Base-by-base conservation (phyloP, 805 yeast species). In the Lachancea meyersii region DNA sequence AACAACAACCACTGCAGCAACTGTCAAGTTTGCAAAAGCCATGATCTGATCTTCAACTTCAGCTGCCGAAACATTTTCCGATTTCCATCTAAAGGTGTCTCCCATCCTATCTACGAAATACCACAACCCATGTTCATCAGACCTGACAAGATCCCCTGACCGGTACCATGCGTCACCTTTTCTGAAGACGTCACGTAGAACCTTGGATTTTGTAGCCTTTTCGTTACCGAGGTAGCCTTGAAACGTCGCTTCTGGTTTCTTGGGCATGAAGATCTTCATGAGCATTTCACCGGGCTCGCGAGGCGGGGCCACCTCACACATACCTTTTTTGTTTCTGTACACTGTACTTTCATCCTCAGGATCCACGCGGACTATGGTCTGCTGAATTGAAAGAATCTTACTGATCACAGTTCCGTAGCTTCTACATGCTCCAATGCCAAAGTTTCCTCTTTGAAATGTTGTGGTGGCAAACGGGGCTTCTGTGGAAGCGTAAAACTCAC, bases 21-120 rank as follows among this genome's bases (percentile, higher is more conserved):
- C 67, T 4, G 37, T 40, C 13, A 58, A 50, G 16, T 52, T 52
- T 19, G 61, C 66, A 22, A 67, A 60, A 4, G 65, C 45, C 38
- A 68, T 59, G 22, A 85, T 63, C 57, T 79, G 81, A 57, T 82
- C 84, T 59, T 91, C 97, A 31, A 89, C 96, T 66, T 89, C 97
- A 26, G 89, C 81, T 11, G 97, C 88, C 14, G 93, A 80, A 9
- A 91, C 96, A 61, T 89, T 89, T 66, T 89, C 97, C 2, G 95
- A 83, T 67, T 87, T 91, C 97, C 97, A 89, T 53, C 97, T 73
- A 69, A 85, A 89, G 0, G 97, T 91, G 58, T 89, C 97, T 32
- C 97, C 97, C 56, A 91, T 66, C 57, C 97, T 72, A 68, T 89
- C 97, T 35, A 88, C 86, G 63, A 89, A 89, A 64, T 82, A 86